phyloP scores from a whole-genome alignment of 768 basidiomycete species.

The Coprinellus aureogranulatus region DNA sequence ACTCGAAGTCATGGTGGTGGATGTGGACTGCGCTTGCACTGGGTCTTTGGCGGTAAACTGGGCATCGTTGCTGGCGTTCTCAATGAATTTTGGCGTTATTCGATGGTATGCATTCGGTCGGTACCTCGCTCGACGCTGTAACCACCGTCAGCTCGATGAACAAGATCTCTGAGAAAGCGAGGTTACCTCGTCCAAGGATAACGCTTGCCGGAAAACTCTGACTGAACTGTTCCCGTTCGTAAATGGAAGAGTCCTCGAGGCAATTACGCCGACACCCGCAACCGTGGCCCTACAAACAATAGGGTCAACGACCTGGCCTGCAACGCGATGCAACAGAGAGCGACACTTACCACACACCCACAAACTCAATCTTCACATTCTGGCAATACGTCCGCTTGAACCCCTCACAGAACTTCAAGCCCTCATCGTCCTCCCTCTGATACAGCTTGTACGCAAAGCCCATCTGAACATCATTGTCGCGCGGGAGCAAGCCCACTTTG shows the following conservation, averaged over 20 bases:
- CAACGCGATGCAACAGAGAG: too few species aligned
- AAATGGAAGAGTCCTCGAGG: slow-evolving; percentile 62
- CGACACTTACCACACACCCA: slow-evolving; percentile 72
- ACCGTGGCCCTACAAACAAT: slow-evolving; percentile 68
- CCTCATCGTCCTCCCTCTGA: slow-evolving; percentile 45
- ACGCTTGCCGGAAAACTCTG: slow-evolving; percentile 72
- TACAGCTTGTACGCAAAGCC: slow-evolving; percentile 76
- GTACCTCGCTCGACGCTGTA: slow-evolving; percentile 67
- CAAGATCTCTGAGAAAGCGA: slow-evolving; percentile 13
- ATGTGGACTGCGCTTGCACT: background rate
- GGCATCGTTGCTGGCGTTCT: slow-evolving; percentile 7
- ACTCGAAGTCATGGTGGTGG: background rate
- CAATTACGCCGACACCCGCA: slow-evolving; percentile 69
- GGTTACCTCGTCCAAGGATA: slow-evolving; percentile 71
- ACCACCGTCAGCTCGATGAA: background rate
- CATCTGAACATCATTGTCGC: slow-evolving; percentile 66
- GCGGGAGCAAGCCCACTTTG: slow-evolving; percentile 73
- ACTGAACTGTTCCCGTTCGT: slow-evolving; percentile 62
- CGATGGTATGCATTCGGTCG: slow-evolving; percentile 62
- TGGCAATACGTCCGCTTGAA: slow-evolving; percentile 75
- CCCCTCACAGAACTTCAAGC: slow-evolving; percentile 49
- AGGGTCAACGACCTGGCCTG: too few species aligned
- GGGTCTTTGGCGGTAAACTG: background rate
- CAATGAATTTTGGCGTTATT: slow-evolving; percentile 24
- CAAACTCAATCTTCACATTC: slow-evolving; percentile 68